phyloP scores from a whole-genome alignment of 192 early-diverging fungal species.

The Coemansia sp. region DNA sequence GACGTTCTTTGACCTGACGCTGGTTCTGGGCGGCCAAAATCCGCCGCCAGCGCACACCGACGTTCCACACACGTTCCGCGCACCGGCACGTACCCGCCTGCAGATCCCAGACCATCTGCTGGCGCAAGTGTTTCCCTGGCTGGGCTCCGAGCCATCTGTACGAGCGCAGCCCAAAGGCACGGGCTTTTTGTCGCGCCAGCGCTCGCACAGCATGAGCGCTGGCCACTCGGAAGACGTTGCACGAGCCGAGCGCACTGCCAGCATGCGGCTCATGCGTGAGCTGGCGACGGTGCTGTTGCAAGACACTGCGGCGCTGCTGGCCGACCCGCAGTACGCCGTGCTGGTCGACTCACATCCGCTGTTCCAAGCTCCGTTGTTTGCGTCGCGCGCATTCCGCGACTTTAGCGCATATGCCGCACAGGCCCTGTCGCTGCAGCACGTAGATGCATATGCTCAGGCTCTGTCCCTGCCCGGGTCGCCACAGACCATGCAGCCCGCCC shows the following conservation, averaged over 20 bases:
- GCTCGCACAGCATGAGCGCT: conserved; percentile 52
- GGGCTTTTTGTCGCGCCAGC: conserved; percentile 35
- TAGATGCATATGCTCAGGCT: conserved; percentile 17
- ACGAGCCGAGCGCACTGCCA: conserved; percentile 48
- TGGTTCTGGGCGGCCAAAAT: conserved; percentile 46
- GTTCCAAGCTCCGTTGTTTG: conserved; percentile 46
- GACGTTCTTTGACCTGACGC: conserved; percentile 54
- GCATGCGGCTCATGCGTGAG: conserved; percentile 51
- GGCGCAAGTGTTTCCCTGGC: conserved; percentile 52
- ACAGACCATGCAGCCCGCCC: conserved; percentile 4
- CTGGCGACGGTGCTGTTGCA: conserved; percentile 49
- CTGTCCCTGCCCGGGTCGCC: conserved; percentile 2
- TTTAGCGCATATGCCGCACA: conserved; percentile 44
- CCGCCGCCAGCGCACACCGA: conserved; percentile 39
- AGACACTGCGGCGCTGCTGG: conserved; percentile 48
- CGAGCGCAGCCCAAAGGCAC: conserved; percentile 6
- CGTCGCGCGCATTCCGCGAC: conserved; percentile 53
- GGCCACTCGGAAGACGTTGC: conserved; percentile 46
- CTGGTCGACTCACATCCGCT: conserved; percentile 39
- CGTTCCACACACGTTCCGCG: conserved; percentile 35
- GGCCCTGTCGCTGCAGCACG: conserved; percentile 50
- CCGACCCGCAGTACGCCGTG: conserved; percentile 32
- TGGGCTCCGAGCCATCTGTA: conserved; percentile 13
- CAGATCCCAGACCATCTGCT: conserved; percentile 53
- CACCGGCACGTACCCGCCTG: conserved; percentile 47